Evolutionary conservation across 139 green algal genomes (phyloP).

Genomic region (Coelastrella sp.): DNA sequence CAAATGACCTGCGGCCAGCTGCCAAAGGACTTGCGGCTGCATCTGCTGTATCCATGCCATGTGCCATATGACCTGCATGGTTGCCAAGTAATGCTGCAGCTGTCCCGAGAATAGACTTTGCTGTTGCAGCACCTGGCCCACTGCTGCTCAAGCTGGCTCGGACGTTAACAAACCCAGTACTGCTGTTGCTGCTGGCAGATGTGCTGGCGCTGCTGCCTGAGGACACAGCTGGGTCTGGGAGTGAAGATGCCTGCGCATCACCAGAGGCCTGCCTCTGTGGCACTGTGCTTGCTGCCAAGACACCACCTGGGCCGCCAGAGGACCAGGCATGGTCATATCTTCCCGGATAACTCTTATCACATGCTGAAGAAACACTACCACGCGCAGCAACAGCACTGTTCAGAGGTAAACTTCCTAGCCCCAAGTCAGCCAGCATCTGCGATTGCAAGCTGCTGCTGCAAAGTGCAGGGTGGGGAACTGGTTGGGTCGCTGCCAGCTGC

Average conservation of each 20-base stretch:
- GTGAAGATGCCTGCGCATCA: not conserved
- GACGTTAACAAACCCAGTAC: not conserved
- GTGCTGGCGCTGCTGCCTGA: not conserved
- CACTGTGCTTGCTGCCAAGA: not conserved
- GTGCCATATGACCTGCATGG: not conserved
- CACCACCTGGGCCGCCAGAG: not conserved
- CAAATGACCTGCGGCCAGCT: not conserved
- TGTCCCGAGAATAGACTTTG: not conserved
- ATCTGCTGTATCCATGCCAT: not conserved
- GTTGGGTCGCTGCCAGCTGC: constrained; percentile 13
- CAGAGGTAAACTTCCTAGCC: not conserved
- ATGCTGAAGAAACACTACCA: not conserved
- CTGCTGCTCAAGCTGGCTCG: not conserved
- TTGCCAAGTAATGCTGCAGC: not conserved
- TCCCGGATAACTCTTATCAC: not conserved
- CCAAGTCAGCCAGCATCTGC: constrained; percentile 48
- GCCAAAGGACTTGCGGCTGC: not conserved
- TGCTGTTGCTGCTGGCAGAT: not conserved
- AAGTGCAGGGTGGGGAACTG: not conserved
- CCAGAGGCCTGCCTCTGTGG: not conserved
- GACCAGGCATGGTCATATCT: not conserved
- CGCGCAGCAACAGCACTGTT: not conserved
- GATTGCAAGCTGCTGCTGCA: not conserved
- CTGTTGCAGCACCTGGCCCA: not conserved
- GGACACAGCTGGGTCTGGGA: too few species aligned